Evolutionary conservation across 2,329 filamentous ascomycete genomes (phyloP), one percentile per base, ranked within the genome.

Genomic region (Bipolaris oryzae): DNA sequence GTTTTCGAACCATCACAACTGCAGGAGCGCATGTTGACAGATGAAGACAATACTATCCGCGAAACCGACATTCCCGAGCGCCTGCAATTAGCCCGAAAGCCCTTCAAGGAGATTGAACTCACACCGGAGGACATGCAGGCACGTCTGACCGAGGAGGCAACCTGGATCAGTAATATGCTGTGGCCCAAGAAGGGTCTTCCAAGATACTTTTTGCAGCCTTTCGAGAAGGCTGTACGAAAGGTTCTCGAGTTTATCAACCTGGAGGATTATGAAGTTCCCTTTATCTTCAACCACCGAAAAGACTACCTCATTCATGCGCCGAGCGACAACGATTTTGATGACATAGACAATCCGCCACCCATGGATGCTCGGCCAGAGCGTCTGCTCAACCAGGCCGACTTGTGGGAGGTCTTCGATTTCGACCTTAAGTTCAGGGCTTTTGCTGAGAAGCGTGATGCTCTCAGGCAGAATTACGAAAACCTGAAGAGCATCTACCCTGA

Each of bases 1-100:
- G 94, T 99, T 48, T 99, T 99, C 70, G 95, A 99, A 77, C 95
- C 95, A 0, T 96, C 93, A 2, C 92, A 99, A 75, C 85, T 99
- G 37, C 88, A 89, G 54, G 95, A 99, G 78, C 94, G 92, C 78
- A 89, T 98, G 75, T 85, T 99, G 67, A 99, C 95, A 7, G 95
- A 98, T 55, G 92, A 93, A 62, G 95, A 99, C 75, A 96, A 98
- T 74, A 81, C 87, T 55, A 97, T 99, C 64, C 91, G 95, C 46
- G 87, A 89, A 71, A 88, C 86, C 18, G 95, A 99, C 74, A 89
- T 96, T 65, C 95, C 95, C 1, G 95, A 99, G 77, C 89, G 95
- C 69, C 94, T 96, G 76, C 95, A 99, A 75, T 79, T 99, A 50
- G 91, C 96, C 46, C 88, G 95, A 66, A 92, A 92, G 73, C 86